These are phyloP conservation scores for Phyllachora maydis DNA, from an alignment of 2,329 filamentous ascomycete species.

Conservation along the genomic window DNA sequence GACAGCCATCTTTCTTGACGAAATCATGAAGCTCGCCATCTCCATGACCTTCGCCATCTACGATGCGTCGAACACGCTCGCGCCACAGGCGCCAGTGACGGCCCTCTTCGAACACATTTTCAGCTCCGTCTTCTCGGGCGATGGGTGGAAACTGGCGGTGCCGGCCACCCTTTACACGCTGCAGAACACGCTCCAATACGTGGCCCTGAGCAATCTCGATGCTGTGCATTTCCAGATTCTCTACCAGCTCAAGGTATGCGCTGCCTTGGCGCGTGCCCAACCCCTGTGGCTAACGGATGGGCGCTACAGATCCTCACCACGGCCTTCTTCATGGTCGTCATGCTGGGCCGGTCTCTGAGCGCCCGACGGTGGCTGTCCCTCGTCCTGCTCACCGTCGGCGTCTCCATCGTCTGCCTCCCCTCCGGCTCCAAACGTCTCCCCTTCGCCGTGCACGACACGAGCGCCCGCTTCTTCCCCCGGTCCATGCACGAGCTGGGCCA, in stretches of 20 bases:
- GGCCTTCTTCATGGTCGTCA: conserved; percentile 63
- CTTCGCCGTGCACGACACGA: conserved; percentile 40
- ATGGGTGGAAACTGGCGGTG: conserved; percentile 88
- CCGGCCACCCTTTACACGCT: conserved; percentile 77
- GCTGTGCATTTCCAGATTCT: conserved; percentile 85
- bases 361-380: conserved; percentile 63
- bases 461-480: conserved; percentile 52
- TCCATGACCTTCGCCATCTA: conserved; percentile 75
- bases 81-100: conserved; percentile 60
- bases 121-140: conserved; percentile 63
- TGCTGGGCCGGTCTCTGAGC: conserved; percentile 53
- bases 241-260: conserved; percentile 66
- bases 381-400: conserved; percentile 58
- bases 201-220: conserved; percentile 77
- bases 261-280: too few species aligned
- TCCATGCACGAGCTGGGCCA: conserved; percentile 60
- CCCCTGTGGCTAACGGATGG: too few species aligned
- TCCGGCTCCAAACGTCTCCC: conserved; percentile 31
- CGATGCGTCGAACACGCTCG: conserved; percentile 60
- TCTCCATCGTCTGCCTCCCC: conserved; percentile 70
- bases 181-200: conserved; percentile 85
- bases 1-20: conserved; percentile 83
- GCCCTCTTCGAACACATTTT: conserved; percentile 65
- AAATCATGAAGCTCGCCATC: conserved; percentile 74
- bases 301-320: conserved; percentile 69